A percentile compares a stretch with the other conserved stretches of the same genome.
These are phyloP conservation scores for Ceratocystis lukuohia DNA, from an alignment of 2,329 filamentous ascomycete genomes.

Conservation along the genomic window DNA sequence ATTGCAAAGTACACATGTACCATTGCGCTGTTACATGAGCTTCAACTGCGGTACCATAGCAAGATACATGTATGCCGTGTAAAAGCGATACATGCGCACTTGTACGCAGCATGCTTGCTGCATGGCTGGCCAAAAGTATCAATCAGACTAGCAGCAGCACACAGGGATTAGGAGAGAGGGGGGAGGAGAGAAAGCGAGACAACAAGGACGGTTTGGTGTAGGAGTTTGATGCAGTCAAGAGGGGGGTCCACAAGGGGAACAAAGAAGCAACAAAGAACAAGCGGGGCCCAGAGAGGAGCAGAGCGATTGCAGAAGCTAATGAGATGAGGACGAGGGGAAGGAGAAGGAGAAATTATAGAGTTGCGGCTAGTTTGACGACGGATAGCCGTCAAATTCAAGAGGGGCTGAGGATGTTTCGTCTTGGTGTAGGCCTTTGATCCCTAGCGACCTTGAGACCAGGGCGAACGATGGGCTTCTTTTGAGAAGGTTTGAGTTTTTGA, in stretches of 20 bases:
- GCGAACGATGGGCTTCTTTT: neutral
- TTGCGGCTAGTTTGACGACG: neutral
- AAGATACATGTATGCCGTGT: neutral
- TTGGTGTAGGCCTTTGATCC: neutral
- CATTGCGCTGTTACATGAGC: too few species aligned
- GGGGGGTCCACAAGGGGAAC: neutral
- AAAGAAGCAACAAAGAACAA: slow-evolving; percentile 3
- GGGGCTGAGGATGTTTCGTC: neutral
- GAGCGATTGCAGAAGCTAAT: neutral
- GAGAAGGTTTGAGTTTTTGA: neutral
- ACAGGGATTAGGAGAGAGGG: neutral
- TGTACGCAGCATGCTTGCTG: neutral
- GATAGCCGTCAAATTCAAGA: neutral
- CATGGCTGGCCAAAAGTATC: neutral
- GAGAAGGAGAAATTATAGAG: neutral
- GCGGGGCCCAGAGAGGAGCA: neutral
- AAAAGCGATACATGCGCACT: neutral
- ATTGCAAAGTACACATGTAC: neutral
- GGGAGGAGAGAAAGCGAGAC: neutral
- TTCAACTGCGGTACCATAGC: too few species aligned
- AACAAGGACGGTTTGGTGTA: neutral
- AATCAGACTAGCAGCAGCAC: neutral
- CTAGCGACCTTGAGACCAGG: neutral
- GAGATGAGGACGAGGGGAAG: neutral
- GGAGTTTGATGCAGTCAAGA: neutral